Evolutionary conservation across 305 asterid species (phyloP), one percentile per base, ranked within the genome.

Genomic region (Stenogyne calaminthoides): DNA sequence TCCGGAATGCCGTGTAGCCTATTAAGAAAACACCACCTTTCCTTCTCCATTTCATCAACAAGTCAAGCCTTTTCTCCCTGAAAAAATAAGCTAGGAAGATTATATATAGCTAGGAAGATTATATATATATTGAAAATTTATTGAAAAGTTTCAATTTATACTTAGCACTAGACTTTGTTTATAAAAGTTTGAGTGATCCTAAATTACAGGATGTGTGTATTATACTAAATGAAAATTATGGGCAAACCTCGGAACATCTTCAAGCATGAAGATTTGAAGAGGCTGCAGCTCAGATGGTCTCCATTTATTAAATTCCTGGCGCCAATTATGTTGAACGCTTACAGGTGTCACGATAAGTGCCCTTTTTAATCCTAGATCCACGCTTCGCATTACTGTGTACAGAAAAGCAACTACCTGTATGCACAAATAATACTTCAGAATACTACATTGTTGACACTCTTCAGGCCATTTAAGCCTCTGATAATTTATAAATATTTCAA

Each of bases 241-340:
- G 67, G 22, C 76, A 64, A 78, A 90, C 98, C 94, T 87, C 66
- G 89, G 80, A 81, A 80, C 96, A 82, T 92, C 98, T 85, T 92
- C 89, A 70, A 90, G 89, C 98, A 90, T 92, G 80, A 76, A 88
- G 74, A 88, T 84, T 40, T 86, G 91, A 52, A 92, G 91, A 74
- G 96, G 87, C 80, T 88, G 87, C 39, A 87, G 74, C 80, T 92
- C 98, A 54, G 88, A 25, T 32, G 98, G 98, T 72, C 79, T 81
- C 98, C 98, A 88, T 76, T 92, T 92, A 77, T 51, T 59, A 77
- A 92, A 92, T 78, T 92, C 98, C 27, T 71, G 85, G 62, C 92
- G 86, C 98, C 98, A 92, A 76, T 92, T 90, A 86, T 92, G 96
- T 81, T 82, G 79, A 71, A 90, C 96, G 74, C 91, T 92, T 25